Evolutionary conservation across 208 protist genomes (phyloP).

Genomic region (Acanthamoeba triangularis): DNA sequence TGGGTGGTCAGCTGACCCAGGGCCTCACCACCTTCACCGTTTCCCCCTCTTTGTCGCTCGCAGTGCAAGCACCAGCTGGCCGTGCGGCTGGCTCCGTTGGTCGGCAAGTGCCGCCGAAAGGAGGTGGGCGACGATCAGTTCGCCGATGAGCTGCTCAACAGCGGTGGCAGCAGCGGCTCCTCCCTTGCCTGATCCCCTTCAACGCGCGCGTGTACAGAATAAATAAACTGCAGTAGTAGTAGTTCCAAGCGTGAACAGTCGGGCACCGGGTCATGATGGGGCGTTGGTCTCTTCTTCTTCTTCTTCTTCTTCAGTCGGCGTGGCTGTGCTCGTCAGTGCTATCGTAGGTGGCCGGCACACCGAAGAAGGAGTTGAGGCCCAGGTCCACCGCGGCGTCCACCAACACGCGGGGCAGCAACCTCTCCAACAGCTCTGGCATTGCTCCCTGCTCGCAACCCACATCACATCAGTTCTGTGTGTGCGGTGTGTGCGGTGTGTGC

Average conservation of each 20-base stretch:
- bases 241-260: too few species aligned
- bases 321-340: background rate
- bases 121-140: constrained; percentile 70
- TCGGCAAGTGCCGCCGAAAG: constrained; percentile 42
- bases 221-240: too few species aligned
- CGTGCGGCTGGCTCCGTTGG: constrained; percentile 58
- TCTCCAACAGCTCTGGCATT: background rate
- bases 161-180: background rate
- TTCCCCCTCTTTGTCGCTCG: background rate
- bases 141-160: constrained; percentile 69
- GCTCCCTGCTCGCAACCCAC: background rate
- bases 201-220: too few species aligned
- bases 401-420: constrained; percentile 10
- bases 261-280: too few species aligned
- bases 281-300: too few species aligned
- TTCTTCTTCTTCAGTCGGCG: too few species aligned
- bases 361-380: background rate
- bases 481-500: background rate
- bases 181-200: too few species aligned
- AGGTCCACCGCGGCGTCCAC: constrained; percentile 14
- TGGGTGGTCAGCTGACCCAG: background rate
- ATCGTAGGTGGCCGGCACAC: background rate
- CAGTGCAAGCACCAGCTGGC: constrained; percentile 78
- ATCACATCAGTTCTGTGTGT: background rate
- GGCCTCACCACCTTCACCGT: too few species aligned